Conservation (phyloP, 2,329 filamentous ascomycete species). For the Lasiodiplodia sp. region DNA sequence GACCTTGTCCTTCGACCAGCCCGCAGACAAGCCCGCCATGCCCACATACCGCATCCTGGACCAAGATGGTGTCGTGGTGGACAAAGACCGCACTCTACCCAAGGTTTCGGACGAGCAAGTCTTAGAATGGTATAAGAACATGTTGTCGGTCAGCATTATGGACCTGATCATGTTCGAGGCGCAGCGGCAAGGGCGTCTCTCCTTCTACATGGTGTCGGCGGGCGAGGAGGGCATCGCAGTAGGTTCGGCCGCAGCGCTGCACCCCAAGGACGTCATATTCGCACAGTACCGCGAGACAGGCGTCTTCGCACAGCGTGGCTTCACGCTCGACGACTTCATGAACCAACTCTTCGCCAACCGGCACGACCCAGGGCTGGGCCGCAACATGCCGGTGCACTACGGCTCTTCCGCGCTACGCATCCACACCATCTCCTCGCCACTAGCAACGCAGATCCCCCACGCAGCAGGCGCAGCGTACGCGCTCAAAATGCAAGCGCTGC, state of each 20-base stretch:
- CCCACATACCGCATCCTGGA: conserved; percentile 92
- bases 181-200: conserved; percentile 89
- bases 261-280: conserved; percentile 88
- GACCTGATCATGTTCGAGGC: conserved; percentile 98
- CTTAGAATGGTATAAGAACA: conserved; percentile 67
- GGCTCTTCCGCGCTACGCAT: conserved; percentile 85
- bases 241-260: conserved; percentile 82
- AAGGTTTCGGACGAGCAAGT: conserved; percentile 71
- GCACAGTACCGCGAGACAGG: conserved; percentile 95
- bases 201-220: conserved; percentile 96
- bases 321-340: conserved; percentile 90
- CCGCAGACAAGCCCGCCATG: conserved; percentile 76
- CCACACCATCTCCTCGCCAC: conserved; percentile 85
- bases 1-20: conserved; percentile 77
- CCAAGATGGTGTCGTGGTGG: conserved; percentile 84
- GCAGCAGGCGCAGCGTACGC: conserved; percentile 88
- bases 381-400: conserved; percentile 99
- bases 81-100: conserved; percentile 70
- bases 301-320: conserved; percentile 88
- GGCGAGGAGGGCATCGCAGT: conserved; percentile 95
- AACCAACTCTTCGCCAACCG: conserved; percentile 89
- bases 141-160: conserved; percentile 82
- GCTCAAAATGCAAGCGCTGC: conserved; percentile 78
- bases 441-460: conserved; percentile 90
- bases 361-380: conserved; percentile 78